A percentile compares a stretch with the other conserved stretches of the same genome.
Conservation (phyloP, 805 yeast genomes). For the Saccharomycopsis schoenii region DNA sequence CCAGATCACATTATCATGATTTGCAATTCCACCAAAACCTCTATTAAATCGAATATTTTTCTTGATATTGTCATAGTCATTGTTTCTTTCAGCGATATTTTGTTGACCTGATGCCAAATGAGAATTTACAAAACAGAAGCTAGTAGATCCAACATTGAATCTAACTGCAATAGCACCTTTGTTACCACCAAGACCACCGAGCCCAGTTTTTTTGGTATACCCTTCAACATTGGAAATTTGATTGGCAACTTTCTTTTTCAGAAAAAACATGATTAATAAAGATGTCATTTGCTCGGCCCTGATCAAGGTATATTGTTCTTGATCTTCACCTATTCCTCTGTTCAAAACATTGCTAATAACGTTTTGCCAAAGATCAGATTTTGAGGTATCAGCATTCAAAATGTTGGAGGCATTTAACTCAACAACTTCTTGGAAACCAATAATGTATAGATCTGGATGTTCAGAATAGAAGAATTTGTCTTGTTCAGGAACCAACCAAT, state of each 20-base stretch:
- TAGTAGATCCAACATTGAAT: slow-evolving; percentile 69
- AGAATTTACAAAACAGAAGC: slow-evolving; percentile 77
- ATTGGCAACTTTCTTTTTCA: slow-evolving; percentile 36
- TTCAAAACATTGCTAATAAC: slow-evolving; percentile 56
- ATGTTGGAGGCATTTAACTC: slow-evolving; percentile 90
- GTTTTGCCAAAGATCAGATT: slow-evolving; percentile 71
- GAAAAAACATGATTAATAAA: slow-evolving; percentile 53
- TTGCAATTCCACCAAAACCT: slow-evolving; percentile 47
- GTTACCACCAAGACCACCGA: slow-evolving; percentile 95
- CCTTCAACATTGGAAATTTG: slow-evolving; percentile 80
- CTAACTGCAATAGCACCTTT: slow-evolving; percentile 95
- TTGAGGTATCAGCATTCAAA: slow-evolving; percentile 72
- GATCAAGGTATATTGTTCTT: slow-evolving; percentile 44
- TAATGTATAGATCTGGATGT: slow-evolving; percentile 71
- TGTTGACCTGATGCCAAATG: slow-evolving; percentile 90
- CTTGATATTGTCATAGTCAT: slow-evolving; percentile 68
- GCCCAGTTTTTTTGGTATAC: slow-evolving; percentile 88
- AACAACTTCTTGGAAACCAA: slow-evolving; percentile 91
- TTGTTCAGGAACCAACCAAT: slow-evolving; percentile 77
- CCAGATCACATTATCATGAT: slow-evolving; percentile 88
- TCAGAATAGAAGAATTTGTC: slow-evolving; percentile 27
- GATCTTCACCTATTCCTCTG: slow-evolving; percentile 33
- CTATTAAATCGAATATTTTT: slow-evolving; percentile 73
- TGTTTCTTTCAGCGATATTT: slow-evolving; percentile 76
- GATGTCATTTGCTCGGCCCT: slow-evolving; percentile 74